Conservation (phyloP, 1,284 basidiomycete species). For the Trichosporon asahii region DNA sequence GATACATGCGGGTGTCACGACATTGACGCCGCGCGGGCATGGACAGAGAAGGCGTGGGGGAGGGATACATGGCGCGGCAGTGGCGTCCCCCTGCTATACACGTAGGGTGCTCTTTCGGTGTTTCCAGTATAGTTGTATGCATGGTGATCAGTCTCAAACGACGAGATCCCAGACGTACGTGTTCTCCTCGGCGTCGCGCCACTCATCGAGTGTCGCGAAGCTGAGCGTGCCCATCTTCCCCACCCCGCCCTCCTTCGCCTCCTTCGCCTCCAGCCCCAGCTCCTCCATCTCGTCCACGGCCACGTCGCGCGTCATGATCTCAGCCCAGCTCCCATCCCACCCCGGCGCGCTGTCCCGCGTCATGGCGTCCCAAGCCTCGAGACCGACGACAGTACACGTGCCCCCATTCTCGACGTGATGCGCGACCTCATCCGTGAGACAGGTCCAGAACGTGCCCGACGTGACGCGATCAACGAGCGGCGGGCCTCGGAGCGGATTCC, state of each 20-base stretch:
- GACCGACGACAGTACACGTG: neutral
- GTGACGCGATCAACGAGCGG: neutral
- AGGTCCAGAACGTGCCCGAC: neutral
- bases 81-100: neutral
- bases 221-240: neutral
- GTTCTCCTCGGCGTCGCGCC: neutral
- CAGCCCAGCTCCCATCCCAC: neutral
- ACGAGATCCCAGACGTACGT: neutral
- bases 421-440: conserved; percentile 1
- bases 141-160: no score
- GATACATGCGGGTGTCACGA: conserved; percentile 19
- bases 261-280: neutral
- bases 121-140: neutral
- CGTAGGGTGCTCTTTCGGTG: neutral
- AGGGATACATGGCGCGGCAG: neutral
- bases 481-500: neutral
- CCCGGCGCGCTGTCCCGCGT: neutral
- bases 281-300: neutral
- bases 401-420: neutral
- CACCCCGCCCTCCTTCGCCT: neutral
- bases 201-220: neutral
- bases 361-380: neutral
- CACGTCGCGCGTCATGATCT: neutral
- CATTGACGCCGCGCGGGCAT: conserved; percentile 9
- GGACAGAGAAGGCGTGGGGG: conserved; percentile 17